Base-by-base conservation (phyloP, 345 rosid genomes). In the Camelina hispida region DNA sequence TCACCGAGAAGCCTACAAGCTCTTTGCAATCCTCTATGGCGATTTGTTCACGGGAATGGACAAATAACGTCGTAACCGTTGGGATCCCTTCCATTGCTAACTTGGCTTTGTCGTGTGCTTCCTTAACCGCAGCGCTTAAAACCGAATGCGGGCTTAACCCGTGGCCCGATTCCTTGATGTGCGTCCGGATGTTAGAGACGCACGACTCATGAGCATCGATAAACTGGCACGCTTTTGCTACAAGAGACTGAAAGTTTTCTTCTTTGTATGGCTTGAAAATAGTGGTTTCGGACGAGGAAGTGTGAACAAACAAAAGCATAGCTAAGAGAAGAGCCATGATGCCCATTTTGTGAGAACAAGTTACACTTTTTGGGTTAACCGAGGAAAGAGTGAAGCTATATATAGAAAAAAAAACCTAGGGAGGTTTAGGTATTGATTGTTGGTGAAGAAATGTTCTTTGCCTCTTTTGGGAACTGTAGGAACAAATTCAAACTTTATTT, bases 11-110 rank as follows among this genome's bases (percentile, higher is more conserved):
- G 75, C 93, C 99, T 0, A 95, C 81, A 53, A 95, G 97, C 63
- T 92, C 96, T 79, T 89, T 87, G 84, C 99, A 95, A 69, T 95
- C 99, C 57, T 85, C 97, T 4, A 92, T 83, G 0, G 97, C 97
- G 0, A 87, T 48, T 44, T 95, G 96, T 51, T 95, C 97, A 0
- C 97, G 95, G 22, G 86, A 87, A 64, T 85, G 86, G 75, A 86
- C 14, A 25, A 77, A 92, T 64, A 90, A 68, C 18, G 81, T 40
- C 0, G 84, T 85, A 83, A 92, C 87, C 79, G 79, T 85, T 10
- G 90, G 80, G 63, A 90, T 78, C 22, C 40, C 59, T 17, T 87
- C 79, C 37, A 88, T 79, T 13, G 97, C 86, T n/a, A 48, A 78
- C 61, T 81, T 82, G 16, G 96, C 97, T 79, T 95, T 92, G 25